A percentile compares a stretch with the other conserved stretches of the same genome.
Evolutionary conservation across 805 yeast species (phyloP).

Genomic region (Yamadazyma takamatsuzukensis): DNA sequence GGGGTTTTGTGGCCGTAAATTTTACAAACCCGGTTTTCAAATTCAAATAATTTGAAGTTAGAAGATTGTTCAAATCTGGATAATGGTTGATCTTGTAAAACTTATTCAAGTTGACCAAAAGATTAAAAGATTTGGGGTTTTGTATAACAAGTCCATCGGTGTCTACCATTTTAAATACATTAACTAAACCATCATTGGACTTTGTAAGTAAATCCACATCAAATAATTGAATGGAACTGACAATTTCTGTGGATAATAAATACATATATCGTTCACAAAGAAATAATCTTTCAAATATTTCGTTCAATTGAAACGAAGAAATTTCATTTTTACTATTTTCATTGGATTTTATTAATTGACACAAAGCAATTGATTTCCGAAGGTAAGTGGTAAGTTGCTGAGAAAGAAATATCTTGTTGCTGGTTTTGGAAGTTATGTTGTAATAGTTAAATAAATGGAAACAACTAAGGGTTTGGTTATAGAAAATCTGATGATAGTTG

Average conservation of each 20-base stretch:
- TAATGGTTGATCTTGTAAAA: slow-evolving; percentile 13
- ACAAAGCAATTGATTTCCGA: slow-evolving; percentile 25
- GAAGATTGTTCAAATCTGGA: slow-evolving; percentile 11
- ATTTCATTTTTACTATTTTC: slow-evolving; percentile 13
- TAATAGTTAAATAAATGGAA: slow-evolving; percentile 29
- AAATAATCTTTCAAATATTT: slow-evolving; percentile 28
- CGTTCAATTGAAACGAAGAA: slow-evolving; percentile 20
- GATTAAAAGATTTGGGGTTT: slow-evolving; percentile 14
- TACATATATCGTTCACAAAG: slow-evolving; percentile 23
- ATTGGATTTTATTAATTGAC: slow-evolving; percentile 26
- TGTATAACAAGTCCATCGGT: slow-evolving; percentile 15
- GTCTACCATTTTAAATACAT: slow-evolving; percentile 11
- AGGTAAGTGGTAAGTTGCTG: too few species aligned
- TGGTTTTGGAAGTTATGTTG: slow-evolving; percentile 23
- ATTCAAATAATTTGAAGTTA: slow-evolving; percentile 6
- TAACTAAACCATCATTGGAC: slow-evolving; percentile 7
- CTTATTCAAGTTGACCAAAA: slow-evolving; percentile 10
- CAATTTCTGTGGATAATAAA: slow-evolving; percentile 15
- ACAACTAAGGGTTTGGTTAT: slow-evolving; percentile 25
- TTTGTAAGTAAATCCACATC: slow-evolving; percentile 7
- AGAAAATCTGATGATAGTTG: slow-evolving; percentile 25
- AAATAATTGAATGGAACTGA: slow-evolving; percentile 10
- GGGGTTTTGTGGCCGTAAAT: slow-evolving; percentile 11
- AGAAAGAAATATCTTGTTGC: slow-evolving; percentile 26
- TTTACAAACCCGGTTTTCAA: slow-evolving; percentile 10